Evolutionary conservation across 495 filamentous ascomycete genomes (phyloP).

Genomic region (Neurospora sp.): DNA sequence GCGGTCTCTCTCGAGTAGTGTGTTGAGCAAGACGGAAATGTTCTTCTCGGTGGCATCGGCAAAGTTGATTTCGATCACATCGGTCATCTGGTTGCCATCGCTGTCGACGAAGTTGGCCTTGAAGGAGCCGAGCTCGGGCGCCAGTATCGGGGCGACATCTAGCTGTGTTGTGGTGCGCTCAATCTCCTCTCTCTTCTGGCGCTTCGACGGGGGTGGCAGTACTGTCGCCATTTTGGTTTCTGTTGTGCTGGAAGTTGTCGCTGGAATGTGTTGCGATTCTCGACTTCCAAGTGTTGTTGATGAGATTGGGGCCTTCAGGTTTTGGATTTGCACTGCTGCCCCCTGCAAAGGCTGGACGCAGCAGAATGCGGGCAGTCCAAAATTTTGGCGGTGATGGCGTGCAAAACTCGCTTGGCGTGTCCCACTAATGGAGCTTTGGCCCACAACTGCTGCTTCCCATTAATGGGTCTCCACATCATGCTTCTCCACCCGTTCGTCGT

Average conservation of each 20-base stretch:
- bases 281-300: neutral
- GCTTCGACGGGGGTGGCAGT: constrained; percentile 81
- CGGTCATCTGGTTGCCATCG: constrained; percentile 51
- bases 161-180: constrained; percentile 67
- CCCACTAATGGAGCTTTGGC: neutral
- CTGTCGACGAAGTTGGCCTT: constrained; percentile 83
- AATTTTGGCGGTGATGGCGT: constrained; percentile 21
- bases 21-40: constrained; percentile 84
- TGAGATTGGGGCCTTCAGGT: neutral
- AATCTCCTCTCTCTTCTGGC: constrained; percentile 65
- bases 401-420: constrained; percentile 13
- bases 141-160: constrained; percentile 56
- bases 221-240: constrained; percentile 67
- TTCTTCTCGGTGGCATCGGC: constrained; percentile 83
- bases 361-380: constrained; percentile 1
- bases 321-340: neutral
- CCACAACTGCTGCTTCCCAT: neutral
- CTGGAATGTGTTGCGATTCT: neutral
- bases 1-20: constrained; percentile 68
- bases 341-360: neutral
- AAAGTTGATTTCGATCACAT: constrained; percentile 69
- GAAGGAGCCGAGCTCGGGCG: constrained; percentile 64
- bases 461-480: neutral
- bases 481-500: neutral
- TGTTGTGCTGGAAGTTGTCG: neutral